Percentiles rank a stretch among this genome's conserved stretches.
phyloP scores from a whole-genome alignment of 2,329 filamentous ascomycete species.

The Capronia epimyces region DNA sequence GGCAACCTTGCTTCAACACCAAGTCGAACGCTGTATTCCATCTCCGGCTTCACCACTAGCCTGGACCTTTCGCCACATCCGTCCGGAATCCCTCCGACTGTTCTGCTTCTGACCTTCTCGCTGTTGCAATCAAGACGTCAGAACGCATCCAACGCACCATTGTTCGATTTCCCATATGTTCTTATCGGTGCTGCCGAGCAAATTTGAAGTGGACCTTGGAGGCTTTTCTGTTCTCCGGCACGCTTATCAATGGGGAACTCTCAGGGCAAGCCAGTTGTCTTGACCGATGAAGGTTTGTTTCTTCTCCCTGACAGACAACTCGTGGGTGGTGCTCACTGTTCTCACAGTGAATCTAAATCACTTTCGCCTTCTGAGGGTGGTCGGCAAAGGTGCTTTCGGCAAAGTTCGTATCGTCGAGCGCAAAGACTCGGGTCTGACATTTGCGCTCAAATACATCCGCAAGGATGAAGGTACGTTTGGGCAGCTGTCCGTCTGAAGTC shows the following conservation, averaged over 20 bases:
- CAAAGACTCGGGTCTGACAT: constrained; percentile 88
- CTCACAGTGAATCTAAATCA: constrained; percentile 89
- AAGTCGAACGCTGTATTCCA: not conserved
- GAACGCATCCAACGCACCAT: not conserved
- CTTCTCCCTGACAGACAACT: constrained; percentile 23
- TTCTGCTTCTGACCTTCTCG: not conserved
- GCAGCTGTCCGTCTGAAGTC: constrained; percentile 14
- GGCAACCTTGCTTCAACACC: not conserved
- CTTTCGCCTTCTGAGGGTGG: constrained; percentile 88
- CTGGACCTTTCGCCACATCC: not conserved
- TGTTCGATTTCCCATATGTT: not conserved
- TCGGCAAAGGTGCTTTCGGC: constrained; percentile 95
- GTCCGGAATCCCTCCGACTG: not conserved
- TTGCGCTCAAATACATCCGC: constrained; percentile 95
- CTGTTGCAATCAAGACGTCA: not conserved
- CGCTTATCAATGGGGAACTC: constrained; percentile 75
- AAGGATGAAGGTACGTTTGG: constrained; percentile 82
- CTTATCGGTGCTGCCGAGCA: not conserved
- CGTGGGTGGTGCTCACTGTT: not conserved
- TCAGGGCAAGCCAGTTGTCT: constrained; percentile 86
- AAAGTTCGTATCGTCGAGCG: constrained; percentile 98
- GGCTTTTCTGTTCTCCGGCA: not conserved
- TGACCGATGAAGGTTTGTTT: constrained; percentile 79
- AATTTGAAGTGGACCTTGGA: not conserved
- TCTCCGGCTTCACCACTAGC: not conserved